Conservation (phyloP, 106 monocot genomes). For the Platanthera zijinensis region DNA sequence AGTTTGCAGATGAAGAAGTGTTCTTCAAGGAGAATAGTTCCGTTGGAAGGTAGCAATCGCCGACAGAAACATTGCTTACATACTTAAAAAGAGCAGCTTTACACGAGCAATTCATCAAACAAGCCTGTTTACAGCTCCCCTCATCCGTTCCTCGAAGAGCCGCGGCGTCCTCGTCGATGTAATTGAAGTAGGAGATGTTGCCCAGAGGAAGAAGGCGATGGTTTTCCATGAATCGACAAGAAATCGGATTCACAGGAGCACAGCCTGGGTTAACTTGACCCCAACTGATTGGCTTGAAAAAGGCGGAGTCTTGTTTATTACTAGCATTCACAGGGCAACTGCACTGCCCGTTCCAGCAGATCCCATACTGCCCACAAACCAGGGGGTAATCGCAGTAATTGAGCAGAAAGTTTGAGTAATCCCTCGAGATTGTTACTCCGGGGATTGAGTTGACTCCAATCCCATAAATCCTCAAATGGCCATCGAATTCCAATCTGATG, state of each 20-base stretch:
- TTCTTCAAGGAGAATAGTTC: constrained; percentile 26
- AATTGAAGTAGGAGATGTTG: constrained; percentile 16
- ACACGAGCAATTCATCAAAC: constrained; percentile 39
- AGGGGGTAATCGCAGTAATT: constrained; percentile 15
- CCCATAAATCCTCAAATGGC: constrained; percentile 5
- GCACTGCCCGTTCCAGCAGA: constrained; percentile 41
- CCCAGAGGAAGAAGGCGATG: background rate
- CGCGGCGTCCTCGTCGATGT: background rate
- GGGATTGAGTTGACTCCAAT: background rate
- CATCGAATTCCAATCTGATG: constrained; percentile 2
- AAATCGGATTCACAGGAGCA: constrained; percentile 7
- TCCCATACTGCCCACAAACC: constrained; percentile 37
- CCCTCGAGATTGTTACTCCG: background rate
- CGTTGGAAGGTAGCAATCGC: constrained; percentile 8
- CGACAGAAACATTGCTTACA: background rate
- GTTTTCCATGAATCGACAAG: constrained; percentile 5
- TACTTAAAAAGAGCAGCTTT: constrained; percentile 23
- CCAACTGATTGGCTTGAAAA: constrained; percentile 9
- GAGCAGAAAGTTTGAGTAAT: background rate
- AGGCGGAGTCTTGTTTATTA: background rate
- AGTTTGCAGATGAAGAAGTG: background rate
- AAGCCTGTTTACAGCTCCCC: constrained; percentile 33
- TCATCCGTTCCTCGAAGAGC: constrained; percentile 2
- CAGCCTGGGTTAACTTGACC: constrained; percentile 4
- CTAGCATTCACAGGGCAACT: constrained; percentile 20